Percentiles rank a stretch among this genome's conserved stretches.
These are phyloP conservation scores for Pseudomicrostroma phylloplanum DNA, from an alignment of 1,284 basidiomycete genomes.

Conservation along the genomic window DNA sequence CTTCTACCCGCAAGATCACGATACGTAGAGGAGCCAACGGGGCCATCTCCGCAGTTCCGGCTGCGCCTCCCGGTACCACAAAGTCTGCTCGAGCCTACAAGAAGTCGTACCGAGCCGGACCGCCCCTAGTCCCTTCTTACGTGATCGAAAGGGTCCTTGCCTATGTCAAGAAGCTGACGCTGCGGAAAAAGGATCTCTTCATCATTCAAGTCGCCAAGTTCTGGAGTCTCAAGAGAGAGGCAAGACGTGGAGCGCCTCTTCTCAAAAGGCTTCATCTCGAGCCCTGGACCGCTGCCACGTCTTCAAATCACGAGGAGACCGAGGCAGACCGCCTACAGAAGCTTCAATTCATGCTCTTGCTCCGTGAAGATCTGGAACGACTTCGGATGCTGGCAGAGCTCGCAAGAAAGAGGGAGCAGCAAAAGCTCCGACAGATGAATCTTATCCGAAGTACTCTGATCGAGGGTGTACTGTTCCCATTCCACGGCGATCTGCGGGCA, in stretches of 20 bases:
- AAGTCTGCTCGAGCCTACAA: constrained; percentile 58
- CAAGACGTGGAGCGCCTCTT: constrained; percentile 81
- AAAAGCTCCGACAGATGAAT: constrained; percentile 70
- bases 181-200: constrained; percentile 73
- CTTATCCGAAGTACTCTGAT: constrained; percentile 64
- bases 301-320: constrained; percentile 61
- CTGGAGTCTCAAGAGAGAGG: constrained; percentile 95
- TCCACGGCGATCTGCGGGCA: constrained; percentile 59
- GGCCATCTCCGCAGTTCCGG: not conserved
- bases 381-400: constrained; percentile 68
- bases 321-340: constrained; percentile 65
- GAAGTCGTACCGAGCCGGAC: constrained; percentile 56
- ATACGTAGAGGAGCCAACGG: constrained; percentile 3
- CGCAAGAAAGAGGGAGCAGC: constrained; percentile 72
- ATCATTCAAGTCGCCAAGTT: constrained; percentile 76
- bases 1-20: constrained; percentile 1
- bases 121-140: constrained; percentile 56
- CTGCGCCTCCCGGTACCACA: constrained; percentile 14
- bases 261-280: constrained; percentile 90
- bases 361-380: constrained; percentile 71
- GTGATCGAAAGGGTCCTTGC: constrained; percentile 65
- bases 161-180: constrained; percentile 67
- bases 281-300: constrained; percentile 80
- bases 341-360: constrained; percentile 57
- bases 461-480: constrained; percentile 62